phyloP scores from a whole-genome alignment of 345 rosid genomes.

The Clarkia xantiana region DNA sequence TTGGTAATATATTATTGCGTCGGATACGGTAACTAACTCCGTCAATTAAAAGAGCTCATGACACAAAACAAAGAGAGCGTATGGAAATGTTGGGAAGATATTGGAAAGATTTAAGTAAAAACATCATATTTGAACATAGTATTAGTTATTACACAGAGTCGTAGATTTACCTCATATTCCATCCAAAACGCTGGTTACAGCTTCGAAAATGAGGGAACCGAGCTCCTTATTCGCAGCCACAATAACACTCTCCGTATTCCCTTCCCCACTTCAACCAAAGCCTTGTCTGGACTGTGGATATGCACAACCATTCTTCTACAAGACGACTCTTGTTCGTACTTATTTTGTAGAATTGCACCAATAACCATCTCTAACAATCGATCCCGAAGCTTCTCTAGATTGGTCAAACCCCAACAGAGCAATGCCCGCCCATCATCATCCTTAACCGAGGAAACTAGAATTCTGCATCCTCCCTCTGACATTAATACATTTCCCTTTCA shows the following conservation, averaged over 20 bases:
- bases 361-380: constrained; percentile 39
- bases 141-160: too few species aligned
- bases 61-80: too few species aligned
- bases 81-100: too few species aligned
- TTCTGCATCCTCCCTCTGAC: constrained; percentile 26
- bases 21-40: too few species aligned
- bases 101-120: too few species aligned
- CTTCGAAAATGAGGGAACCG: too few species aligned
- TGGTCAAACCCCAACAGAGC: constrained; percentile 40
- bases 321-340: constrained; percentile 16
- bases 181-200: too few species aligned
- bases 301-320: constrained; percentile 15
- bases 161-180: too few species aligned
- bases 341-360: constrained; percentile 22
- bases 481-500: constrained; percentile 49
- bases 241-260: constrained; percentile 27
- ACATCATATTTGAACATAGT: too few species aligned
- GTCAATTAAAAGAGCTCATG: too few species aligned
- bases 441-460: constrained; percentile 19
- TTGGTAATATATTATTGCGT: too few species aligned
- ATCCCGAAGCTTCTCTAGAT: constrained; percentile 28
- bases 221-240: constrained; percentile 26
- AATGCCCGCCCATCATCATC: constrained; percentile 12
- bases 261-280: constrained; percentile 28
- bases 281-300: constrained; percentile 28